Evolutionary conservation across 306 rosid genomes (phyloP).

Genomic region (Amphicarpaea edgeworthii): DNA sequence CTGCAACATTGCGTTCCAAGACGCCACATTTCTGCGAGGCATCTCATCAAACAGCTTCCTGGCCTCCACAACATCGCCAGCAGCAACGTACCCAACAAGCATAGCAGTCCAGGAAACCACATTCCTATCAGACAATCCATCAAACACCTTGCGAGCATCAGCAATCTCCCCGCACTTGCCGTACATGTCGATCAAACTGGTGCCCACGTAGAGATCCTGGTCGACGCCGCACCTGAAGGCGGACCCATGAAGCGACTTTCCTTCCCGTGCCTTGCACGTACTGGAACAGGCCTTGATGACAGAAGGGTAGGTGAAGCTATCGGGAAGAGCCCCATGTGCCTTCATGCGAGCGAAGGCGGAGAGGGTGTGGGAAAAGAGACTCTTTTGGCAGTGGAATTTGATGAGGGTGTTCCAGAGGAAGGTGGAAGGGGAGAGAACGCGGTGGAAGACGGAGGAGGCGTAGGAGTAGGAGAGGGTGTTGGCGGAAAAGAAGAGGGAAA

Average conservation of each 20-base stretch:
- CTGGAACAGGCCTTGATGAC: constrained; percentile 65
- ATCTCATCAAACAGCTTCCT: constrained; percentile 53
- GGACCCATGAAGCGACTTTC: constrained; percentile 70
- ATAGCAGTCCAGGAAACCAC: constrained; percentile 66
- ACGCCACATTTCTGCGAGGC: constrained; percentile 53
- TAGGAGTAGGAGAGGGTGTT: constrained; percentile 32
- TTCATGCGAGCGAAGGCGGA: constrained; percentile 60
- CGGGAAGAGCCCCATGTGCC: constrained; percentile 58
- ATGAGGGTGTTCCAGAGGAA: constrained; percentile 78
- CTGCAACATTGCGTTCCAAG: constrained; percentile 59
- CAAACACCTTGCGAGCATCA: constrained; percentile 73
- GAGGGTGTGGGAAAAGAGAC: constrained; percentile 45
- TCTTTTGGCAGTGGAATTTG: constrained; percentile 52
- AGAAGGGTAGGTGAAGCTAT: constrained; percentile 69
- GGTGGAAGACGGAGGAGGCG: constrained; percentile 45
- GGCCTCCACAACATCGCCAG: constrained; percentile 56
- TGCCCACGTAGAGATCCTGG: constrained; percentile 60
- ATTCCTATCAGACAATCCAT: constrained; percentile 52
- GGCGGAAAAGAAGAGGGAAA: constrained; percentile 56
- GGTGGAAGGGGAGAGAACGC: constrained; percentile 54
- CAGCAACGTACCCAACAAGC: constrained; percentile 58
- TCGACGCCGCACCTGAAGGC: constrained; percentile 68
- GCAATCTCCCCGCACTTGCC: constrained; percentile 62
- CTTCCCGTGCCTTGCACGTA: constrained; percentile 49
- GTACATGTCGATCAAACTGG: constrained; percentile 76